Conservation (phyloP, 257 asterid species). For the Solanum phureja region DNA sequence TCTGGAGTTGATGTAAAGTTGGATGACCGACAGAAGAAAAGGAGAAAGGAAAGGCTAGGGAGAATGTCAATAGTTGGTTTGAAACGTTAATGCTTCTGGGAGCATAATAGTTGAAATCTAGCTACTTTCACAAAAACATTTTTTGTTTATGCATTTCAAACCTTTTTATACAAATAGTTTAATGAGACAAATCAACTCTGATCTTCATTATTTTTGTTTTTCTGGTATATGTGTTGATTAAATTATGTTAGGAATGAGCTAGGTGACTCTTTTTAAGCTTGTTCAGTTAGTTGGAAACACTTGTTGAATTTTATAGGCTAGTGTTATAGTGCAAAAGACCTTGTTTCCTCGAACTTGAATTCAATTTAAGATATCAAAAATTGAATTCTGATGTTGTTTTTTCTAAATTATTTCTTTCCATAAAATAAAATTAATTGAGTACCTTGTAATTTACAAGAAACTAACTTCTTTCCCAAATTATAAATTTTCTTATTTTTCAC, state of each 20-base stretch:
- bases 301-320: no score
- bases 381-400: no score
- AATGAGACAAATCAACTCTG: not conserved
- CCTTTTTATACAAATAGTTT: not conserved
- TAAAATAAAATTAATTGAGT: no score
- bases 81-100: not conserved
- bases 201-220: not conserved
- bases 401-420: no score
- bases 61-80: not conserved
- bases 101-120: not conserved
- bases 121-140: not conserved
- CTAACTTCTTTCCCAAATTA: not conserved
- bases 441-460: not conserved
- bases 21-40: conserved; percentile 24
- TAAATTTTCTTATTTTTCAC: not conserved
- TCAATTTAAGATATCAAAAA: no score
- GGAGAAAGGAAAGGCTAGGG: conserved; percentile 13
- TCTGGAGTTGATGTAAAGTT: not conserved
- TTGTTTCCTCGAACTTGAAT: no score
- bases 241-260: not conserved
- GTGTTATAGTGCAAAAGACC: no score
- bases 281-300: no score
- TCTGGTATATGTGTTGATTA: not conserved
- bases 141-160: not conserved
- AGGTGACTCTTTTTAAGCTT: not conserved